phyloP scores from a whole-genome alignment of 768 basidiomycete species.

The Boletus sp. region DNA sequence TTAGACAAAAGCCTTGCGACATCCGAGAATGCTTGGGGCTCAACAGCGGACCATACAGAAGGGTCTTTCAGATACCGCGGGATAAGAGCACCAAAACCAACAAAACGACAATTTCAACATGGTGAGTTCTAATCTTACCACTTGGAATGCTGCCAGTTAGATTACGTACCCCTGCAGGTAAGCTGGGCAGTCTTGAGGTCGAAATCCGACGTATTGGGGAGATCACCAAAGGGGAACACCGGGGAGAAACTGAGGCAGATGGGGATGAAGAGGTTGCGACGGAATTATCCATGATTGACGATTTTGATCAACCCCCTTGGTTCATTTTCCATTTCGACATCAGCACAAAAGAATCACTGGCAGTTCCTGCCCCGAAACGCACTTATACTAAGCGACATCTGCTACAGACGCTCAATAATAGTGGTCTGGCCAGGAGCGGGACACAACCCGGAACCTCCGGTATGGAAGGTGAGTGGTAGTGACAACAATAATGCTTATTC shows the following conservation, averaged over 20 bases:
- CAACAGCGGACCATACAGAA: slow-evolving; percentile 4
- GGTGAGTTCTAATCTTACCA: background rate
- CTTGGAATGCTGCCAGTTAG: background rate
- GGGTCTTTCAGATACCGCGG: background rate
- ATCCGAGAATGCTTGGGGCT: background rate
- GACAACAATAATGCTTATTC: too few species aligned
- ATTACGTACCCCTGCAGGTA: background rate
- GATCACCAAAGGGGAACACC: slow-evolving; percentile 7
- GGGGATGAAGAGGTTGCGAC: background rate
- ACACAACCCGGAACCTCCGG: background rate
- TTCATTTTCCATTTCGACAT: slow-evolving; percentile 14
- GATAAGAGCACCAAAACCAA: slow-evolving; percentile 10
- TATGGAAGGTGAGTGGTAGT: background rate
- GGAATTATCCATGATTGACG: slow-evolving; percentile 13
- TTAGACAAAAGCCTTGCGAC: slow-evolving; percentile 4
- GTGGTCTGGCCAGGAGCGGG: background rate
- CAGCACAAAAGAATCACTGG: background rate
- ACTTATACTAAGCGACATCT: background rate
- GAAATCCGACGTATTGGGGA: slow-evolving; percentile 16
- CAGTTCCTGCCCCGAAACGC: background rate
- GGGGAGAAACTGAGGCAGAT: background rate
- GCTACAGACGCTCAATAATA: background rate
- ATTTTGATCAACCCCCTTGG: slow-evolving; percentile 12
- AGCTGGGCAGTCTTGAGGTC: slow-evolving; percentile 8
- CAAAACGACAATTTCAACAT: background rate